phyloP scores from a whole-genome alignment of 352 stramenopile genomes.

The Globisporangium cystogenes region DNA sequence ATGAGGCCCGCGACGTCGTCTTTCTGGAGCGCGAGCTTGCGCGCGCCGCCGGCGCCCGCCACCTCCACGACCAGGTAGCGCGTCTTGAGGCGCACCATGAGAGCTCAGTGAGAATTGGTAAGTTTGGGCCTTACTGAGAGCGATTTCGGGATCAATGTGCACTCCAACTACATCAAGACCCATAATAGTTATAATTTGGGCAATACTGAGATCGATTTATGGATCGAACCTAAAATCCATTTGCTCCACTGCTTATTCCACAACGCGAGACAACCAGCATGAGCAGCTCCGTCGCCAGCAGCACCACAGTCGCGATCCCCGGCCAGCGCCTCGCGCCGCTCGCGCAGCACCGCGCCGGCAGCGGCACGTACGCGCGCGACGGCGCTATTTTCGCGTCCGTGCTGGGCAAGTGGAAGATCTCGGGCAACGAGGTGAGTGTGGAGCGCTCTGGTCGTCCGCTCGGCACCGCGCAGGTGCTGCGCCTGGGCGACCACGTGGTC shows the following conservation, averaged over 20 bases:
- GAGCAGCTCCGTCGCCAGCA: slow-evolving; percentile 18
- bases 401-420: slow-evolving; percentile 38
- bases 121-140: too few species aligned
- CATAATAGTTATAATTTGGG: too few species aligned
- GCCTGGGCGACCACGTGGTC: slow-evolving; percentile 58
- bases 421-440: slow-evolving; percentile 38
- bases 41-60: slow-evolving; percentile 19
- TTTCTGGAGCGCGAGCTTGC: slow-evolving; percentile 46
- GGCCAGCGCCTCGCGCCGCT: slow-evolving; percentile 46
- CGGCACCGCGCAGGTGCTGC: slow-evolving; percentile 65
- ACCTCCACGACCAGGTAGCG: slow-evolving; percentile 68
- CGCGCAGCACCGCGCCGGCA: slow-evolving; percentile 31
- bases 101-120: too few species aligned
- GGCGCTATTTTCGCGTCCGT: slow-evolving; percentile 68
- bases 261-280: slow-evolving; percentile 9
- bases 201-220: too few species aligned
- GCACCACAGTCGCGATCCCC: slow-evolving; percentile 30
- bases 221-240: too few species aligned
- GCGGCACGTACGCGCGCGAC: slow-evolving; percentile 52
- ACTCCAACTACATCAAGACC: too few species aligned
- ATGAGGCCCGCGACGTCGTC: slow-evolving; percentile 52
- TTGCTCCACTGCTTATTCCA: too few species aligned
- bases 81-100: slow-evolving; percentile 82
- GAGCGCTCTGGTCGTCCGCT: slow-evolving; percentile 42
- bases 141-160: too few species aligned